A percentile compares a stretch with the other conserved stretches of the same genome.
phyloP scores from a whole-genome alignment of 805 yeast species.

The Saccharomycopsis malanga region DNA sequence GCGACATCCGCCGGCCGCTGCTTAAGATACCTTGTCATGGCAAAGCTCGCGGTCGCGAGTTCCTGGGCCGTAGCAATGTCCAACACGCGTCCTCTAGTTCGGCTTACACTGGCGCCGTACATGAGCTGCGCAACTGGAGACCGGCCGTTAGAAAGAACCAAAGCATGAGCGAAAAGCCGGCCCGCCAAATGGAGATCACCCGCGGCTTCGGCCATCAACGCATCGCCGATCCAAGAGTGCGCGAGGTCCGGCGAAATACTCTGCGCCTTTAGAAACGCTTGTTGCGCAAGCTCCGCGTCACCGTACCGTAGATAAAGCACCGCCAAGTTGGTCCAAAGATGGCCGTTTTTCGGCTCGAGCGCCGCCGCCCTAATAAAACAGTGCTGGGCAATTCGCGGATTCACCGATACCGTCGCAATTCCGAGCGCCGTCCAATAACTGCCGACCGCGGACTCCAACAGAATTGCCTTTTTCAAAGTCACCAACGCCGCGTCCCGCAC shows the following conservation, averaged over 20 bases:
- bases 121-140: conserved; percentile 63
- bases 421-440: conserved; percentile 83
- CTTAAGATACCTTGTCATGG: conserved; percentile 59
- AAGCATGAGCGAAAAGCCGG: conserved; percentile 69
- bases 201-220: conserved; percentile 46
- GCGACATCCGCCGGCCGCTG: conserved; percentile 49
- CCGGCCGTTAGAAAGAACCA: conserved; percentile 65
- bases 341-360: conserved; percentile 58
- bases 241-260: conserved; percentile 73
- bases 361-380: conserved; percentile 80
- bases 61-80: conserved; percentile 58
- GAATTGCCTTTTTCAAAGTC: conserved; percentile 59
- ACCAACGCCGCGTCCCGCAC: conserved; percentile 48
- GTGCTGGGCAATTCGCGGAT: conserved; percentile 80
- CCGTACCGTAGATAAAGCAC: conserved; percentile 61
- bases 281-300: conserved; percentile 66
- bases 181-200: conserved; percentile 48
- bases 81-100: conserved; percentile 43
- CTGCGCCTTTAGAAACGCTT: conserved; percentile 67
- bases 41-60: conserved; percentile 55
- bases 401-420: conserved; percentile 54
- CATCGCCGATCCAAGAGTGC: conserved; percentile 82
- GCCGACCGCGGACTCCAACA: conserved; percentile 60
- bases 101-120: conserved; percentile 55
- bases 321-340: conserved; percentile 78